phyloP scores from a whole-genome alignment of 352 stramenopile species.

The Phytophthora vignae region DNA sequence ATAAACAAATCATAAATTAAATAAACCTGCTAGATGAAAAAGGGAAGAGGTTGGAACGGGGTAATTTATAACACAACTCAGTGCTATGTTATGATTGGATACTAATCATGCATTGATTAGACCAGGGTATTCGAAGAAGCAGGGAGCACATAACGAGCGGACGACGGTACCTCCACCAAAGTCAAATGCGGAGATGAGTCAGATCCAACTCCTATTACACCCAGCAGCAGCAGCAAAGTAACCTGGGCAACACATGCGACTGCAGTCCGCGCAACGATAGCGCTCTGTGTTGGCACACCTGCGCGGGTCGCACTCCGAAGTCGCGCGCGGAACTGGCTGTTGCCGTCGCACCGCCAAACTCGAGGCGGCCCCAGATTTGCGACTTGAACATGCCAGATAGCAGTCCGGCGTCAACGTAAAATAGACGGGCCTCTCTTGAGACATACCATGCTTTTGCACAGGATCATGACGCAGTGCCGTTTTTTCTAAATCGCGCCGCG shows the following conservation, averaged over 20 bases:
- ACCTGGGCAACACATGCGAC: not conserved
- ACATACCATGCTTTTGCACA: not conserved
- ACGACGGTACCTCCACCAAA: not conserved
- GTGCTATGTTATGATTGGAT: not conserved
- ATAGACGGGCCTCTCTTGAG: not conserved
- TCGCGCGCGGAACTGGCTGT: conserved; percentile 28
- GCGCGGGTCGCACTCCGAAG: conserved; percentile 1
- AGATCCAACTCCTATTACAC: not conserved
- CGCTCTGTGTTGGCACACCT: not conserved
- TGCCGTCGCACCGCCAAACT: conserved; percentile 29
- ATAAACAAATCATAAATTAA: not conserved
- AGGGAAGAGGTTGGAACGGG: too few species aligned
- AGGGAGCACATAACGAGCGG: not conserved
- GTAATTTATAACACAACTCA: not conserved
- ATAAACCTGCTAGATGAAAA: too few species aligned
- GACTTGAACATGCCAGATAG: conserved; percentile 30
- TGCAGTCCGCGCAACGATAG: not conserved
- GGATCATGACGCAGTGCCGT: not conserved
- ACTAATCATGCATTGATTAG: not conserved
- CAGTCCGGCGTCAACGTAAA: not conserved
- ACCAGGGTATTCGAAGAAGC: not conserved
- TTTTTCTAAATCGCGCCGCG: conserved; percentile 15
- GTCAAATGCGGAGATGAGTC: not conserved
- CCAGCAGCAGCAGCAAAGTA: not conserved
- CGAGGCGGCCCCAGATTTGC: conserved; percentile 15